A percentile compares a stretch with the other conserved stretches of the same genome.
These are phyloP conservation scores for Clonostachys sp. DNA, from an alignment of 2,329 filamentous ascomycete genomes.

Conservation along the genomic window DNA sequence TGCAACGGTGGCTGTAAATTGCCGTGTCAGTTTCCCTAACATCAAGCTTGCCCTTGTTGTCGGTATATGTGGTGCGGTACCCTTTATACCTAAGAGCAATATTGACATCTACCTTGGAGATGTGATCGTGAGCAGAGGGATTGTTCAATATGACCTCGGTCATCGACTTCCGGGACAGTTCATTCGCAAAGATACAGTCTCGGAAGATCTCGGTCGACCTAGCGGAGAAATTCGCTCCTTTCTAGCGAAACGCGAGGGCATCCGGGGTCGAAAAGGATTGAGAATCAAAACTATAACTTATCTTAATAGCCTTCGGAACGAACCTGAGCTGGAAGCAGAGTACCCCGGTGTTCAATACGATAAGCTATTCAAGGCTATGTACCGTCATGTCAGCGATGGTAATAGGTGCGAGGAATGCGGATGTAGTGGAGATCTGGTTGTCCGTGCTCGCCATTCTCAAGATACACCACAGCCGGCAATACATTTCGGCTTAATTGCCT, in stretches of 20 bases:
- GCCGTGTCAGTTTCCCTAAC: conserved; percentile 7
- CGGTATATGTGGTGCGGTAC: conserved; percentile 13
- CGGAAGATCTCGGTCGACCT: conserved; percentile 16
- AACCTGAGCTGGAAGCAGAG: not conserved
- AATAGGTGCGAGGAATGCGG: not conserved
- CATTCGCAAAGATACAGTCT: conserved; percentile 11
- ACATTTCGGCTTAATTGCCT: conserved; percentile 1
- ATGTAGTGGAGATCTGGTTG: not conserved
- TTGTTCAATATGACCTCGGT: conserved; percentile 13
- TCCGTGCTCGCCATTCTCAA: conserved; percentile 5
- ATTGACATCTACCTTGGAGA: conserved; percentile 14
- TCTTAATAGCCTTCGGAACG: not conserved
- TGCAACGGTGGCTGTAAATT: conserved; percentile 8
- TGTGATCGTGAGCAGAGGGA: conserved; percentile 13
- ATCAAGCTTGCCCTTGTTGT: conserved; percentile 11
- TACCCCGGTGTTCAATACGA: conserved; percentile 9
- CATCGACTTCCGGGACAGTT: conserved; percentile 13
- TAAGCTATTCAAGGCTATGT: conserved; percentile 8
- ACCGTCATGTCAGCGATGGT: conserved; percentile 5
- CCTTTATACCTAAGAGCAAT: conserved; percentile 1
- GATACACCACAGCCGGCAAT: not conserved
- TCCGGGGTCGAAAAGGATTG: not conserved
- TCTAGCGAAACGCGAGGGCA: not conserved
- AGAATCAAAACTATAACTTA: not conserved
- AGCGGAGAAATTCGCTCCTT: conserved; percentile 15